A percentile compares a stretch with the other conserved stretches of the same genome.
These are phyloP conservation scores for Leucocoprinus leucothites DNA, from an alignment of 768 basidiomycete species.

Conservation along the genomic window DNA sequence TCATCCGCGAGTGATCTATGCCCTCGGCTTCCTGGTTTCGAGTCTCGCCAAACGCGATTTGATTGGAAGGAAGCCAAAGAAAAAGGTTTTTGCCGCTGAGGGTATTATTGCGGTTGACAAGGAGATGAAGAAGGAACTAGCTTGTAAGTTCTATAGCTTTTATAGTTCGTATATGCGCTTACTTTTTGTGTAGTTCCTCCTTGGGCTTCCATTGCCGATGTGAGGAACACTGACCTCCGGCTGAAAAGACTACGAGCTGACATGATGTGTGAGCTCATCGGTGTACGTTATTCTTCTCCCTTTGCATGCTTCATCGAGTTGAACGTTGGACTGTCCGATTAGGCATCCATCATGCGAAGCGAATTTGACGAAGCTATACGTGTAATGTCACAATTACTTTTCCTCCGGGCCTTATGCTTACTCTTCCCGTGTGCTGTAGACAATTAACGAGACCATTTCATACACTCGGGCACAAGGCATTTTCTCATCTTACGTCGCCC, in stretches of 20 bases:
- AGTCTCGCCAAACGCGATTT: constrained; percentile 68
- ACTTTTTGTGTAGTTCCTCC: constrained; percentile 40
- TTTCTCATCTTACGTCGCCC: constrained; percentile 54
- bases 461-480: constrained; percentile 58
- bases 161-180: constrained; percentile 4
- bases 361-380: constrained; percentile 64
- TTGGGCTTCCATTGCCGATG: constrained; percentile 53
- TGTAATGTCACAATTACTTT: constrained; percentile 30
- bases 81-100: constrained; percentile 65
- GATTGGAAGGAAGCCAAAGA: constrained; percentile 70
- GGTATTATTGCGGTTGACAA: constrained; percentile 51
- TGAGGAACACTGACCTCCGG: constrained; percentile 42
- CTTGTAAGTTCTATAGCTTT: constrained; percentile 27
- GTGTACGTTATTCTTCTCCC: constrained; percentile 36
- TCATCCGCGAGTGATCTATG: constrained; percentile 63
- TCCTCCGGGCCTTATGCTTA: not conserved
- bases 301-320: not conserved
- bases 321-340: not conserved
- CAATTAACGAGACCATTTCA: constrained; percentile 41
- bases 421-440: constrained; percentile 13
- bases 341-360: constrained; percentile 67
- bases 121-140: constrained; percentile 39
- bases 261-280: constrained; percentile 64
- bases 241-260: constrained; percentile 69
- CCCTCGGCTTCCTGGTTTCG: constrained; percentile 66